These are phyloP conservation scores for Diospyros lotus DNA, from an alignment of 148 eudicot genomes.

Conservation along the genomic window DNA sequence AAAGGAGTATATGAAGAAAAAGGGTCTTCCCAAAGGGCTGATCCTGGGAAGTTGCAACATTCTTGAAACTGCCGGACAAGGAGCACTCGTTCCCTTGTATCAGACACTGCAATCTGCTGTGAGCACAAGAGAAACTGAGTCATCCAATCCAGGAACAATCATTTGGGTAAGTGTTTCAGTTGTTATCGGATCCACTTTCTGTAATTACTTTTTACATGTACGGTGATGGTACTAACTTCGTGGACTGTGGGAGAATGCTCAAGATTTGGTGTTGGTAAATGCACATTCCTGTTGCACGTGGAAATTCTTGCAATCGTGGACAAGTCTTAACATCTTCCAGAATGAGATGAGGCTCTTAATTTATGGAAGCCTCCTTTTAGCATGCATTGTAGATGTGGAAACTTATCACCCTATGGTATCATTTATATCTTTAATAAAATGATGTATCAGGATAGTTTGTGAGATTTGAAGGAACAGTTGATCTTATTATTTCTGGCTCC, in stretches of 20 bases:
- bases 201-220: neutral
- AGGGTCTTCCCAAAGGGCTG: constrained; percentile 70
- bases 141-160: constrained; percentile 43
- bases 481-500: neutral
- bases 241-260: neutral
- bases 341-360: too few relatives aligned
- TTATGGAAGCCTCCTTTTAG: too few relatives aligned
- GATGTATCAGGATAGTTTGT: neutral
- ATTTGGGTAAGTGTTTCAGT: constrained; percentile 69
- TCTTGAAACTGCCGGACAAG: constrained; percentile 96
- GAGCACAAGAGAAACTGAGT: constrained; percentile 29
- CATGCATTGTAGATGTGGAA: too few relatives aligned
- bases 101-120: constrained; percentile 71
- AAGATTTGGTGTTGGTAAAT: neutral
- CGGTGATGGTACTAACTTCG: neutral
- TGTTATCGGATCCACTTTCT: neutral
- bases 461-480: too few relatives aligned
- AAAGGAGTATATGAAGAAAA: constrained; percentile 58
- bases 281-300: too few relatives aligned
- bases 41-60: constrained; percentile 80
- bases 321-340: too few relatives aligned
- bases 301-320: too few relatives aligned
- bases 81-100: constrained; percentile 75
- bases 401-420: too few relatives aligned
- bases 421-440: neutral